Evolutionary conservation across 2,329 filamentous ascomycete species (phyloP).

Genomic region (Dactylellina sp.): DNA sequence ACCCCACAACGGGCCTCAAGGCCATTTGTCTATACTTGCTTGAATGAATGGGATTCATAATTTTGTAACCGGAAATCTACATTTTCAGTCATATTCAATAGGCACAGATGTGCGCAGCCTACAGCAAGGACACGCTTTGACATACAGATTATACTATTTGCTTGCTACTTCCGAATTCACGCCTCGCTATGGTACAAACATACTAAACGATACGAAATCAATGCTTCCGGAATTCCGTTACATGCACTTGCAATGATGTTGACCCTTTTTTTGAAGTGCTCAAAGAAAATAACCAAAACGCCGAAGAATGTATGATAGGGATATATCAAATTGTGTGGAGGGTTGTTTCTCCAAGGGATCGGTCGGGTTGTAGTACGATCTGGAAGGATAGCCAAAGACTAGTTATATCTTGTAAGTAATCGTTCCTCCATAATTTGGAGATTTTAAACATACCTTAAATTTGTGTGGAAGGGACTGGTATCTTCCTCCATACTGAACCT

Average conservation of each 20-base stretch:
- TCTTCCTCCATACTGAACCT: background rate
- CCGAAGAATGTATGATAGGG: constrained; percentile 8
- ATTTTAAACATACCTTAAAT: background rate
- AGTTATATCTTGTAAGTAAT: too few species aligned
- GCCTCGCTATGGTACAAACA: constrained; percentile 17
- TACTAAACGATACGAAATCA: constrained; percentile 2
- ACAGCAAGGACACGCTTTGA: too few species aligned
- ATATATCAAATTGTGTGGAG: too few species aligned
- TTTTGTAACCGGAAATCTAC: background rate
- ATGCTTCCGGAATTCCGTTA: constrained; percentile 5
- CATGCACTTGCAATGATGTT: constrained; percentile 4
- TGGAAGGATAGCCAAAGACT: too few species aligned
- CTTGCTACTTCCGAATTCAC: constrained; percentile 2
- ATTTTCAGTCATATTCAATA: too few species aligned
- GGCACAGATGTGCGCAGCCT: too few species aligned
- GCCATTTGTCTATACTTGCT: too few species aligned
- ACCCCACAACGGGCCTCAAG: too few species aligned
- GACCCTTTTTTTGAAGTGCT: constrained; percentile 4
- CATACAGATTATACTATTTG: background rate
- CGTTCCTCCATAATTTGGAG: too few species aligned
- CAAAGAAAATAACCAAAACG: constrained; percentile 15
- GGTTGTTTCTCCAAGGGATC: too few species aligned
- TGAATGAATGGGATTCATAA: too few species aligned
- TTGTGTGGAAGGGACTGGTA: background rate
- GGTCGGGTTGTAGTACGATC: too few species aligned